Evolutionary conservation across 2,329 filamentous ascomycete species (phyloP).

Genomic region (Claviceps maximensis): DNA sequence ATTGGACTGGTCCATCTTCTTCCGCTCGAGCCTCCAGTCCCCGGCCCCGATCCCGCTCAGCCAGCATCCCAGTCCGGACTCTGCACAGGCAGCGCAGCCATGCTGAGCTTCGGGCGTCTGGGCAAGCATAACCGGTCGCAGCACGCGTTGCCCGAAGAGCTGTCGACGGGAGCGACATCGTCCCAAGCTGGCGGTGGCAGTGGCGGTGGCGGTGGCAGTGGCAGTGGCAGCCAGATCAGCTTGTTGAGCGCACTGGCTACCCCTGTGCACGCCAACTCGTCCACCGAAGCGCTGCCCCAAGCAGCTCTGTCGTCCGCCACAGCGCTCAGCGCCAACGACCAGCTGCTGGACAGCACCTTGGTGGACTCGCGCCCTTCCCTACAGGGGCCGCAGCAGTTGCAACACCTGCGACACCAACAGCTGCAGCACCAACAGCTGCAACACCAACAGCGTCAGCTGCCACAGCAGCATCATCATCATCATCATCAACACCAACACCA

Average conservation of each 20-base stretch:
- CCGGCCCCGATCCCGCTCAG: not conserved
- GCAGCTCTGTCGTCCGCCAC: slow-evolving; percentile 34
- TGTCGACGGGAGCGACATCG: slow-evolving; percentile 20
- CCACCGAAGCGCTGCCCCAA: slow-evolving; percentile 22
- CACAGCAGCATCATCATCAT: slow-evolving; percentile 14
- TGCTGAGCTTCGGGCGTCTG: slow-evolving; percentile 42
- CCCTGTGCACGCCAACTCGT: slow-evolving; percentile 14
- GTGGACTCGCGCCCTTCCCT: no score
- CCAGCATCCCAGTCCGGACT: not conserved
- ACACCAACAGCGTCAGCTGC: slow-evolving; percentile 7
- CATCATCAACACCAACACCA: slow-evolving; percentile 4
- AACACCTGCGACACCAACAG: slow-evolving; percentile 12
- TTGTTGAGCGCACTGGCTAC: not conserved
- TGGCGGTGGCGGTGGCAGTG: not conserved
- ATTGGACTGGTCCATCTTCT: not conserved
- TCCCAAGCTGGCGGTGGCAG: slow-evolving; percentile 11
- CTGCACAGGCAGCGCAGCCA: slow-evolving; percentile 13
- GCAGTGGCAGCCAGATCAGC: not conserved
- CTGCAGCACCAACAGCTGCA: slow-evolving; percentile 13
- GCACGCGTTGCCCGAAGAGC: slow-evolving; percentile 37
- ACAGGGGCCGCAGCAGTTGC: not conserved
- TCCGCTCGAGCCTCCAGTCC: not conserved
- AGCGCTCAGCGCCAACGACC: slow-evolving; percentile 32
- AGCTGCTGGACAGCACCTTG: not conserved
- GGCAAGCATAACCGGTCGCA: slow-evolving; percentile 45